These are phyloP conservation scores for Prunus fruticosa DNA, from an alignment of 306 rosid genomes.

Conservation along the genomic window DNA sequence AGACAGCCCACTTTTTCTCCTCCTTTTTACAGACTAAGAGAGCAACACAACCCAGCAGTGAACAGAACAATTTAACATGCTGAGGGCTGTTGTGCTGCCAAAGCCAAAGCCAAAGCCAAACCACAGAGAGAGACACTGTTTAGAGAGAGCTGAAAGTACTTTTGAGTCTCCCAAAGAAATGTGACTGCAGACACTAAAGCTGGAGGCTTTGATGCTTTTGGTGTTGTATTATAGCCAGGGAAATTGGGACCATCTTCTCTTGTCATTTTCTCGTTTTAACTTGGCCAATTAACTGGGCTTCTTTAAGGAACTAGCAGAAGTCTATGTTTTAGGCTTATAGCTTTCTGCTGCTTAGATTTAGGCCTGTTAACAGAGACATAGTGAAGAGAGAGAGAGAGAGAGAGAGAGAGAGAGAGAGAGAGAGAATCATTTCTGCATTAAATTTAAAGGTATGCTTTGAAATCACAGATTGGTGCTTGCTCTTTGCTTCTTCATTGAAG, in stretches of 20 bases:
- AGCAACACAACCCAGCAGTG: slow-evolving; percentile 31
- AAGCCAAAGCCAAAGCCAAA: neutral
- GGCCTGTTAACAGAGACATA: slow-evolving; percentile 32
- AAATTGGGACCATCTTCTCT: slow-evolving; percentile 57
- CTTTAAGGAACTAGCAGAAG: slow-evolving; percentile 54
- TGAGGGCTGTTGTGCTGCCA: slow-evolving; percentile 41
- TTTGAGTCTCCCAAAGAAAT: slow-evolving; percentile 70
- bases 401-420: slow-evolving; percentile 17
- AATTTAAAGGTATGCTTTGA: slow-evolving; percentile 24
- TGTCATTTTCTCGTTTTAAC: slow-evolving; percentile 39
- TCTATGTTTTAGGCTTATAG: slow-evolving; percentile 36
- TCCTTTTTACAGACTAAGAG: slow-evolving; percentile 32
- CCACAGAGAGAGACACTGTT: slow-evolving; percentile 34
- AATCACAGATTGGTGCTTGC: slow-evolving; percentile 14
- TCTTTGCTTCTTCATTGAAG: slow-evolving; percentile 3
- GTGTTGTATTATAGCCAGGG: slow-evolving; percentile 43
- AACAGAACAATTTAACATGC: slow-evolving; percentile 46
- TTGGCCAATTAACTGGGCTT: slow-evolving; percentile 50
- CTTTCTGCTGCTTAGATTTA: slow-evolving; percentile 52
- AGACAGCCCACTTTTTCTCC: slow-evolving; percentile 60
- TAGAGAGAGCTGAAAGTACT: slow-evolving; percentile 25
- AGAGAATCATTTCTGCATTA: slow-evolving; percentile 26
- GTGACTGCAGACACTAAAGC: slow-evolving; percentile 63
- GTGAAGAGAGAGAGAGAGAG: slow-evolving; percentile 10
- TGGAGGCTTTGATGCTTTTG: slow-evolving; percentile 50